These are phyloP conservation scores for Linum trigynum DNA, from an alignment of 345 rosid genomes.

Conservation along the genomic window DNA sequence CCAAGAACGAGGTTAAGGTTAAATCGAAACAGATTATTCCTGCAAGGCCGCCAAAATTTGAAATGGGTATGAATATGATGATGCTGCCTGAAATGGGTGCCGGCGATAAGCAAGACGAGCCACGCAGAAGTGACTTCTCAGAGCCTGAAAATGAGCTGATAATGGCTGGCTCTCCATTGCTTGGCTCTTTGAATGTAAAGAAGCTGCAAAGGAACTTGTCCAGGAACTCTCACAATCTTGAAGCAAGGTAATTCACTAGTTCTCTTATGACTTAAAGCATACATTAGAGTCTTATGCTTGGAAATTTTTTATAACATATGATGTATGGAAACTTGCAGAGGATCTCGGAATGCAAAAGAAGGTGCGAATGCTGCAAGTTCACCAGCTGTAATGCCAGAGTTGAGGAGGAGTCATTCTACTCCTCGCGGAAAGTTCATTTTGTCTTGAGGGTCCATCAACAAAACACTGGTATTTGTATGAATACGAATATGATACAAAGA, in stretches of 20 bases:
- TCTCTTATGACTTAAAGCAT: no score
- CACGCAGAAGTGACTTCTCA: constrained; percentile 51
- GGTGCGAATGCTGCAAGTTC: constrained; percentile 26
- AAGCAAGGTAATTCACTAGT: constrained; percentile 40
- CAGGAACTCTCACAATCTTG: constrained; percentile 45
- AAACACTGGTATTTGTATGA: no score
- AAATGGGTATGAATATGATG: constrained; percentile 33
- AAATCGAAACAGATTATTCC: constrained; percentile 63
- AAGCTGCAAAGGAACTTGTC: constrained; percentile 39
- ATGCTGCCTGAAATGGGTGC: constrained; percentile 37
- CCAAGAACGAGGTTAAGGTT: constrained; percentile 47
- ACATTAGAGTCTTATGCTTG: no score
- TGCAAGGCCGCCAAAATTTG: constrained; percentile 41
- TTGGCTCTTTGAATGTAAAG: constrained; percentile 33
- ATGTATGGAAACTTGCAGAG: constrained; percentile 14
- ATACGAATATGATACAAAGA: no score
- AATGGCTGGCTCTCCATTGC: constrained; percentile 31
- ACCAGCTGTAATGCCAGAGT: constrained; percentile 26
- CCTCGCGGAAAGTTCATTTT: constrained; percentile 52
- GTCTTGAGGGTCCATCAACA: constrained; percentile 23
- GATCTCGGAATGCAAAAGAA: constrained; percentile 32
- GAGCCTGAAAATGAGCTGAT: constrained; percentile 59
- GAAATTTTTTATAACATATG: no score
- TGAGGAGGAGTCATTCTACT: constrained; percentile 65
- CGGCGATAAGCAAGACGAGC: constrained; percentile 47